Conservation (phyloP, 169 alveolate species). For the Ichthyophthirius multifiliis region DNA sequence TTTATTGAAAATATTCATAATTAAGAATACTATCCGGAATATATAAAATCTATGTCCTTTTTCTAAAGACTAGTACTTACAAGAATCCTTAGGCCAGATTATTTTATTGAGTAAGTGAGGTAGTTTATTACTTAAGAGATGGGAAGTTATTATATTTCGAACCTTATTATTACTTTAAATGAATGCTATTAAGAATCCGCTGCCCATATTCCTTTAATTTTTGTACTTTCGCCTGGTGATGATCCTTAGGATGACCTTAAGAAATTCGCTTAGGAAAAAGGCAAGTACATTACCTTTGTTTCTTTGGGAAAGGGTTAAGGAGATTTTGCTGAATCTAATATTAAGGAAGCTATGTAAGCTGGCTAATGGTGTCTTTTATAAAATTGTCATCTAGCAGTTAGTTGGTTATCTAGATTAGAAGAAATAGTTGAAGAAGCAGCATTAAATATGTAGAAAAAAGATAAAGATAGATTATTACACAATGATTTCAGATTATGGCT, state of each 20-base stretch:
- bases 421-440: constrained; percentile 73
- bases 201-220: constrained; percentile 78
- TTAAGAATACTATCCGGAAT: constrained; percentile 50
- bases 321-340: constrained; percentile 74
- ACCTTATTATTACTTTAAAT: constrained; percentile 76
- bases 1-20: constrained; percentile 48
- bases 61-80: constrained; percentile 70
- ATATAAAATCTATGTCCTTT: constrained; percentile 47
- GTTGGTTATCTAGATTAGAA: constrained; percentile 84
- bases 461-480: constrained; percentile 33
- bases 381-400: constrained; percentile 81
- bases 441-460: constrained; percentile 33
- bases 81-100: constrained; percentile 80
- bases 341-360: constrained; percentile 65
- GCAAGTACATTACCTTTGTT: constrained; percentile 61
- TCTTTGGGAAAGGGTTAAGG: constrained; percentile 88
- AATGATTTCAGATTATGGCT: constrained; percentile 90
- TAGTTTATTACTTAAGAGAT: constrained; percentile 71
- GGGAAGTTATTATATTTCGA: constrained; percentile 70
- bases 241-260: constrained; percentile 85
- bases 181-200: constrained; percentile 76
- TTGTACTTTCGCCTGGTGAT: constrained; percentile 88
- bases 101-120: constrained; percentile 70
- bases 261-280: constrained; percentile 70
- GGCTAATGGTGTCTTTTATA: constrained; percentile 86